phyloP scores from a whole-genome alignment of 2,329 filamentous ascomycete species.

The Clonostachys chloroleuca region DNA sequence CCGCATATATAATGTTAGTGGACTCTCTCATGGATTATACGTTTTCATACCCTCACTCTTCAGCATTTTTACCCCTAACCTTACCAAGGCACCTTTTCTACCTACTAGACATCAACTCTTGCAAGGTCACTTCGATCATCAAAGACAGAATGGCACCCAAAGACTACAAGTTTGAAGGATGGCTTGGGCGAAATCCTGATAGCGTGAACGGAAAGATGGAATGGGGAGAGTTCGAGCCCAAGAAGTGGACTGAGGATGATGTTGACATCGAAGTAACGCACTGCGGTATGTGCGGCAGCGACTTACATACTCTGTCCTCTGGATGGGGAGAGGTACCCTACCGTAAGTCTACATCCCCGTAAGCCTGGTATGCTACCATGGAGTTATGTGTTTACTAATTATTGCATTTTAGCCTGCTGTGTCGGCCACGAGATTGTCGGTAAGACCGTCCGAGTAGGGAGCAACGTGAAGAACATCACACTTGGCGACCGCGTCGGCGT shows the following conservation, averaged over 20 bases:
- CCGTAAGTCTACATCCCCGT: background rate
- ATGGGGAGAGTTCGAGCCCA: slow-evolving; percentile 52
- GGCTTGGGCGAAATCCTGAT: slow-evolving; percentile 36
- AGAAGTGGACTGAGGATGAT: slow-evolving; percentile 58
- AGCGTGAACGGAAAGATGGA: slow-evolving; percentile 43
- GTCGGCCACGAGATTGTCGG: slow-evolving; percentile 62
- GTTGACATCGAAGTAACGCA: slow-evolving; percentile 61
- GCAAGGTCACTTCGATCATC: too few relatives aligned
- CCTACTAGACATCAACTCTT: too few relatives aligned
- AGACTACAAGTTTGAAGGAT: slow-evolving; percentile 44
- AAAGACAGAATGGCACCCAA: slow-evolving; percentile 3
- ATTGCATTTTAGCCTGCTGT: slow-evolving; percentile 16
- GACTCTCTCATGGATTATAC: too few relatives aligned
- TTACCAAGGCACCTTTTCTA: too few relatives aligned
- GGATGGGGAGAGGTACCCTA: too few relatives aligned
- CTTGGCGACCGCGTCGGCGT: slow-evolving; percentile 62
- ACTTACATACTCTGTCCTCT: slow-evolving; percentile 38
- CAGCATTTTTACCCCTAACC: too few relatives aligned
- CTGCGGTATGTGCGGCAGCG: slow-evolving; percentile 60
- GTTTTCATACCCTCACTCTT: too few relatives aligned
- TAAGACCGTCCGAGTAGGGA: slow-evolving; percentile 42
- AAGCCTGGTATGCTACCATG: slow-evolving; percentile 1
- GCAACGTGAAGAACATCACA: slow-evolving; percentile 40
- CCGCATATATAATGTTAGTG: too few relatives aligned
- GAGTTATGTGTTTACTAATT: too few relatives aligned